Evolutionary conservation across 1,139 yeast genomes (phyloP), one percentile per base, ranked within the genome.

Genomic region (Debaryomycetaceae sp.): DNA sequence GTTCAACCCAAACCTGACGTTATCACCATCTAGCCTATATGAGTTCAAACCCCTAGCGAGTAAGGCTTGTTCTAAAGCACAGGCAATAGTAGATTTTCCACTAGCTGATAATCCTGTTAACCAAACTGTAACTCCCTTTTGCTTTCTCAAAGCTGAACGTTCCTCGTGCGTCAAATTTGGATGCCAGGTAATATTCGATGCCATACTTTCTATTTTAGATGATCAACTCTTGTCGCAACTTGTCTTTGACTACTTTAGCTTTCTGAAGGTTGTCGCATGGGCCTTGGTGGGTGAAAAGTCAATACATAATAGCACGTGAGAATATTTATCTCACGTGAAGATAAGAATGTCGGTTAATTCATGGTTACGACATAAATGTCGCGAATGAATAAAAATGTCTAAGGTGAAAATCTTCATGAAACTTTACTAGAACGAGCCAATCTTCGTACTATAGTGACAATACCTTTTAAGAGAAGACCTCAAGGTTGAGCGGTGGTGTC

Each of bases 151-250:
- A 19, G 61, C 65, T 36, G 78, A 64, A 56, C 98, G 84, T 67
- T 91, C 96, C 17, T 73, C 80, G 63, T 85, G 89, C 26, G 94
- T 83, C 53, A 91, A 73, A 58, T 94, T 92, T 49, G 79, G 81
- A 67, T 91, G 98, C 97, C 98, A 91, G 50, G 96, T 88, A 63
- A 91, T 88, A 59, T 91, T 91, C 39, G 96, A 83, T 54, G 96
- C 94, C 97, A 89, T 91, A 38, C 31, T 57, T 17, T 13, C 17
- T 9, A n/a, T 18, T 34, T 29, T 29, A 5, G 31, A 29, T 29
- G 14, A 5, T 6, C 13, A 5, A 29, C 31, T 29, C 14, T 7
- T 19, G 29, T 15, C 17, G 15, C 9, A 29, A 14, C 31, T n/a
- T n/a, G n/a, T n/a, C n/a, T n/a, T n/a, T n/a, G n/a, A n/a, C n/a